Percentiles rank a stretch among this genome's conserved stretches.
Evolutionary conservation across 768 basidiomycete species (phyloP).

Genomic region (Favolaschia claudopus): DNA sequence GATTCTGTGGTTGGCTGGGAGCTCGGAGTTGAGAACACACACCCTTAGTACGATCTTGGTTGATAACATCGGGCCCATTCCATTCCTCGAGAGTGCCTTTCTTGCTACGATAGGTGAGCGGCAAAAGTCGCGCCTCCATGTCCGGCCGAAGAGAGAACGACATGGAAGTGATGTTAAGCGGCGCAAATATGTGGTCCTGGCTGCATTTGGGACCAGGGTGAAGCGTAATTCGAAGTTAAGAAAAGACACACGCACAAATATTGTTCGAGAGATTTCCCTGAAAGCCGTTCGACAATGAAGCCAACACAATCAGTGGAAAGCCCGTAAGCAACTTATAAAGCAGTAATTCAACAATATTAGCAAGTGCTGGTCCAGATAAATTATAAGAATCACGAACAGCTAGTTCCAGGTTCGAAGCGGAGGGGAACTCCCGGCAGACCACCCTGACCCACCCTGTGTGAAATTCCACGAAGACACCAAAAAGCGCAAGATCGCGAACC

Average conservation of each 20-base stretch:
- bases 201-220: slow-evolving; percentile 8
- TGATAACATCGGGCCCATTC: slow-evolving; percentile 12
- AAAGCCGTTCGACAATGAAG: slow-evolving; percentile 37
- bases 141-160: slow-evolving; percentile 31
- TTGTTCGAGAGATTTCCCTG: slow-evolving; percentile 36
- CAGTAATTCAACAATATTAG: neutral
- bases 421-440: slow-evolving; percentile 33
- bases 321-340: slow-evolving; percentile 37
- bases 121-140: slow-evolving; percentile 21
- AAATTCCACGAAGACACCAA: neutral
- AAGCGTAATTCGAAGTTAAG: neutral
- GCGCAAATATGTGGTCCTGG: slow-evolving; percentile 31
- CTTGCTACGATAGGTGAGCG: slow-evolving; percentile 18
- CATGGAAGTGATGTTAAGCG: slow-evolving; percentile 28
- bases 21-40: neutral
- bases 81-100: slow-evolving; percentile 22
- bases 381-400: slow-evolving; percentile 24
- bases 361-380: neutral
- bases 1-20: neutral
- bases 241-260: slow-evolving; percentile 41
- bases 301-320: slow-evolving; percentile 33
- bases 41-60: slow-evolving; percentile 28
- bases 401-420: slow-evolving; percentile 39
- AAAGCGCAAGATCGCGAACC: neutral
- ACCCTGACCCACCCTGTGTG: slow-evolving; percentile 22